Evolutionary conservation across 805 yeast genomes (phyloP), one percentile per base, ranked within the genome.

Genomic region (Suhomyces xylopsoci): DNA sequence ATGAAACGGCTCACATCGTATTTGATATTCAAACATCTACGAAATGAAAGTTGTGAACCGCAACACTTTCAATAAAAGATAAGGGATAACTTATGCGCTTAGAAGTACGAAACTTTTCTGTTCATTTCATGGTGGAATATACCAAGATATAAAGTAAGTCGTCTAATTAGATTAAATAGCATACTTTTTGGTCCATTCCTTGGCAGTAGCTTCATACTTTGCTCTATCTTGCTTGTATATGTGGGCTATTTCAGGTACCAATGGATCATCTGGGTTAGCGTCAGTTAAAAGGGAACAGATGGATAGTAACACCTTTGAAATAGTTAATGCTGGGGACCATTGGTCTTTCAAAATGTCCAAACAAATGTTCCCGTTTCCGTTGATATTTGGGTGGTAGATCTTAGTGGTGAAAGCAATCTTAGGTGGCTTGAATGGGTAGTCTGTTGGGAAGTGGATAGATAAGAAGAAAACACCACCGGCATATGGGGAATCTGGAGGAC

Each of bases 401-500:
- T 92, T 89, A 48, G 99, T 93, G 61, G 96, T 90, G 81, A 93
- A 93, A 55, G 78, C 77, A 59, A 76, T 74, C 73, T 91, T 93
- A 59, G 99, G 99, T 53, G 99, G 97, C 78, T 94, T 94, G 81
- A 93, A 94, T 52, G 99, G 99, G 73, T 94, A 94, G 74, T 94
- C 98, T 54, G 98, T 92, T 70, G 99, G 99, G 88, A 94, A 94
- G 71, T 91, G 96, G 71, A 94, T 91, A 51, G 96, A 85, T 58
- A 94, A 82, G 81, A 94, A 94, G 74, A 94, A 94, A 45, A 93
- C 97, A 66, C 98, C 99, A 59, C 93, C 93, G 20, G 85, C 84
- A 53, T 82, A 82, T 58, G 86, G 94, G 47, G 97, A 89, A 76
- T 94, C 98, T 61, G 96, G 83, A 49, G 99, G 99, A 48, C 99